Evolutionary conservation across 2,329 filamentous ascomycete species (phyloP).

Genomic region (Penicillium sp.): DNA sequence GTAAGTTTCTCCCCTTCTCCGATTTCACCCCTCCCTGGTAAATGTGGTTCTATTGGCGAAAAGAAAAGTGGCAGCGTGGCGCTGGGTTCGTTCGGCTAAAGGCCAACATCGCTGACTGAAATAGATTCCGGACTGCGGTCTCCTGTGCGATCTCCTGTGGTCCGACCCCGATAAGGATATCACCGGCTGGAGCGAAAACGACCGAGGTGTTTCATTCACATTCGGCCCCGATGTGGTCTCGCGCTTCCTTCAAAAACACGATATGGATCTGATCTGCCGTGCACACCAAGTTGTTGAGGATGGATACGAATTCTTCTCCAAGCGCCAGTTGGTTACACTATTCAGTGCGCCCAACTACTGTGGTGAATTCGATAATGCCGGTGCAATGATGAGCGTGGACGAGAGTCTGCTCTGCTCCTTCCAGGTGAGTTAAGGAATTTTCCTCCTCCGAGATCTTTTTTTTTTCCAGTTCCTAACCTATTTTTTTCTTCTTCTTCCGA

Average conservation of each 20-base stretch:
- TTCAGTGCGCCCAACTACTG: slow-evolving; percentile 99
- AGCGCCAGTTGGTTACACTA: slow-evolving; percentile 92
- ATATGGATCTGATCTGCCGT: slow-evolving; percentile 99
- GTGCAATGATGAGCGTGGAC: slow-evolving; percentile 99
- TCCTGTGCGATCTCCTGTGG: slow-evolving; percentile 97
- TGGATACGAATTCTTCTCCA: slow-evolving; percentile 99
- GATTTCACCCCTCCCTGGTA: not conserved
- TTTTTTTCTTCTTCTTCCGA: slow-evolving; percentile 3
- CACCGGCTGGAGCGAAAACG: slow-evolving; percentile 98
- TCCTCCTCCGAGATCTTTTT: not conserved
- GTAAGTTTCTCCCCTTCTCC: slow-evolving; percentile 57
- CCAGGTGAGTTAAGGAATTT: slow-evolving; percentile 63
- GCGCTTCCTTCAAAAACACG: slow-evolving; percentile 96
- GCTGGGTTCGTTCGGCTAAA: slow-evolving; percentile 31
- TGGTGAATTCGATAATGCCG: slow-evolving; percentile 98
- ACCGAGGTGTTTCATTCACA: slow-evolving; percentile 96
- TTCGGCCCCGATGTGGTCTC: slow-evolving; percentile 97
- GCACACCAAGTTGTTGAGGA: slow-evolving; percentile 99
- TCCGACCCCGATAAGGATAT: slow-evolving; percentile 99
- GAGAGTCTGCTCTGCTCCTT: slow-evolving; percentile 98
- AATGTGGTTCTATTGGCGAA: slow-evolving; percentile 5
- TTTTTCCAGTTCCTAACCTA: slow-evolving; percentile 13
- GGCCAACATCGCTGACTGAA: slow-evolving; percentile 41
- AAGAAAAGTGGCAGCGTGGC: slow-evolving; percentile 10
- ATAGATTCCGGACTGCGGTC: slow-evolving; percentile 94